Evolutionary conservation across 768 basidiomycete species (phyloP).

Genomic region (Tylopilus cervinicoccineus): DNA sequence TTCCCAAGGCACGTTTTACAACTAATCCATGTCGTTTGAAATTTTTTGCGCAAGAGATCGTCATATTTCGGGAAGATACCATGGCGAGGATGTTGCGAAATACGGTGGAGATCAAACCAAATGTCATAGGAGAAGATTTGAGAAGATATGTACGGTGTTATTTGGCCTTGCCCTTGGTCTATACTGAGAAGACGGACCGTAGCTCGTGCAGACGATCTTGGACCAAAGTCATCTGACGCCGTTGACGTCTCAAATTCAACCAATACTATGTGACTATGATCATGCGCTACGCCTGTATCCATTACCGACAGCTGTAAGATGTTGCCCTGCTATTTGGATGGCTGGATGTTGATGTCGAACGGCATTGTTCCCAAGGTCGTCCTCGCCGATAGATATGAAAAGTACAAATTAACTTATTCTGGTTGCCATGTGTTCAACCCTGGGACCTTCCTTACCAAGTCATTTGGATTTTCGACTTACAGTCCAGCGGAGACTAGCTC

Average conservation of each 20-base stretch:
- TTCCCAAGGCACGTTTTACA: conserved; percentile 80
- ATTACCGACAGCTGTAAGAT: conserved; percentile 81
- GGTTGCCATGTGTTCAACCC: conserved; percentile 99
- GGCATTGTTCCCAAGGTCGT: conserved; percentile 53
- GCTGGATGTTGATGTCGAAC: conserved; percentile 10
- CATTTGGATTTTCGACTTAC: conserved; percentile 87
- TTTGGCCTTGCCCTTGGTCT: neutral
- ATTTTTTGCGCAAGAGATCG: conserved; percentile 94
- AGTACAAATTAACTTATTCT: conserved; percentile 94
- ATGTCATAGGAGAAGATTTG: conserved; percentile 72
- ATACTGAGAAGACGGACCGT: neutral
- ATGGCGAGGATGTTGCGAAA: conserved; percentile 95
- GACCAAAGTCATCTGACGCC: conserved; percentile 96
- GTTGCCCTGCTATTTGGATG: neutral
- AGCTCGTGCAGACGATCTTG: conserved; percentile 95
- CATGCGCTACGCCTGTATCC: conserved; percentile 92
- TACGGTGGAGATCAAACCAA: conserved; percentile 82
- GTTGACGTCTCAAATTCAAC: conserved; percentile 77
- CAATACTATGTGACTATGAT: conserved; percentile 86
- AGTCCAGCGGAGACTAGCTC: conserved; percentile 82
- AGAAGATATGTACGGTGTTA: conserved; percentile 70
- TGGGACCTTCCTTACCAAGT: conserved; percentile 81
- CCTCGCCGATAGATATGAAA: conserved; percentile 94
- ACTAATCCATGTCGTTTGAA: conserved; percentile 93
- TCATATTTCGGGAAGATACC: conserved; percentile 86